Base-by-base conservation (phyloP, 106 monocot species). In the Phalaenopsis equestris region DNA sequence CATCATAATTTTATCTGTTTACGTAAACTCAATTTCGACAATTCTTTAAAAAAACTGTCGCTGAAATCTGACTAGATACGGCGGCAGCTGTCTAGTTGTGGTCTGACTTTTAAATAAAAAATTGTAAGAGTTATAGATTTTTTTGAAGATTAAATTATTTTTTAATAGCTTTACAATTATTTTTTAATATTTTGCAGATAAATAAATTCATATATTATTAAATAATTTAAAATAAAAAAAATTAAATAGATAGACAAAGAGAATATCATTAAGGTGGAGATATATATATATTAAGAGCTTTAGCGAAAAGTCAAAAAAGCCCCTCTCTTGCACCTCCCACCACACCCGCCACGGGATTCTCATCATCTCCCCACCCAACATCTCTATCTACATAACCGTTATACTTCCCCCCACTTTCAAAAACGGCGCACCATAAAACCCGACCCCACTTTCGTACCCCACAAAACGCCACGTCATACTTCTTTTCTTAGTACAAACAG, bases 341-440 rank as follows among this genome's bases (percentile, higher is more conserved):
- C 38, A 70, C 38, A 37, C 70, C 70, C 37, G 12, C 70, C 30
- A 70, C 37, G 30, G 70, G 70, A 68, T 68, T 37, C 68, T 37
- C 37, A 68, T 38, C 68, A 19, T 21, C 36, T 70, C 9, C 38
- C 14, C 8, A 1, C 36, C 8, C 38, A n/a, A 52, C 38, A 70
- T 70, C 70, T 4, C 70, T 70, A 70, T 74, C 74, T 43, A 42
- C 70, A 70, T 19, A 42, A 74, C 74, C 74, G 74, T 74, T 74
- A 42, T 5, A 41, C 42, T 41, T 41, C 42, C 30, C 30, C 30
- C 30, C 43, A 1, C 43, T 43, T 42, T 19, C 17, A 36, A 70
- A 70, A 70, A 70, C 70, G 70, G 70, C 70, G 70, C 70, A 70
- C 70, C 70, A 39, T 3, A 70, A 68, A 70, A 37, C 4, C n/a